Conservation (phyloP, 139 green algal species). For the Chara braunii region DNA sequence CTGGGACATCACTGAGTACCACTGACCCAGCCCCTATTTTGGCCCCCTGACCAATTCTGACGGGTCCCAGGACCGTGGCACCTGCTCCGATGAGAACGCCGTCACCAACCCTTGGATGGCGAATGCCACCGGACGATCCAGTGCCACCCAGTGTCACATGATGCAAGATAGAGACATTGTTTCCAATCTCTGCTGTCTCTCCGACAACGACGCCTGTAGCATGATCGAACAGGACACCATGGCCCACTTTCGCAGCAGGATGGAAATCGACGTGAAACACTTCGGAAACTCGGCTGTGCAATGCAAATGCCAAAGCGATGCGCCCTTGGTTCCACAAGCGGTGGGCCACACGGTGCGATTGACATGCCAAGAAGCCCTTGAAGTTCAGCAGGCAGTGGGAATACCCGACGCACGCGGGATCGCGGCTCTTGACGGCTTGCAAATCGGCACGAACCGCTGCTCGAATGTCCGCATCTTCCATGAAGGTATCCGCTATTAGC, state of each 20-base stretch:
- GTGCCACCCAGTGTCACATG: slow-evolving; percentile 48
- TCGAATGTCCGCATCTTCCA: slow-evolving; percentile 1
- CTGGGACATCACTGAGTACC: slow-evolving; percentile 42
- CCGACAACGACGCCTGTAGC: slow-evolving; percentile 49
- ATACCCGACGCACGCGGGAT: slow-evolving; percentile 47
- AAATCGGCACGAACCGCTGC: slow-evolving; percentile 35
- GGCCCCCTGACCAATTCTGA: slow-evolving; percentile 44
- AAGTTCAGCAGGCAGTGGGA: slow-evolving; percentile 48
- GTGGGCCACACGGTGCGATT: slow-evolving; percentile 47
- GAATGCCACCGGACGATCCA: slow-evolving; percentile 24
- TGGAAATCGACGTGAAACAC: slow-evolving; percentile 49
- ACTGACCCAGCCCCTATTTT: slow-evolving; percentile 49
- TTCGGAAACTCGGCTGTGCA: slow-evolving; percentile 43
- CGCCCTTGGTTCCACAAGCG: slow-evolving; percentile 39
- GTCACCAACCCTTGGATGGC: slow-evolving; percentile 47
- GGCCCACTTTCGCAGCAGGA: slow-evolving; percentile 35
- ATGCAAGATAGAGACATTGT: slow-evolving; percentile 50
- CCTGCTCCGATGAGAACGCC: slow-evolving; percentile 47
- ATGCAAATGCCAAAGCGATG: slow-evolving; percentile 32
- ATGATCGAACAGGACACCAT: slow-evolving; percentile 44
- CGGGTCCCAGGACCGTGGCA: slow-evolving; percentile 38
- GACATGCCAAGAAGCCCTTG: slow-evolving; percentile 51
- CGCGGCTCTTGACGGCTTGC: slow-evolving; percentile 42
- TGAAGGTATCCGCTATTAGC: slow-evolving; percentile 53
- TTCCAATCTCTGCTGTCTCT: slow-evolving; percentile 49